Percentiles rank a stretch among this genome's conserved stretches.
These are phyloP conservation scores for Saposhnikovia divaricata DNA, from an alignment of 129 eudicot genomes.

Conservation along the genomic window DNA sequence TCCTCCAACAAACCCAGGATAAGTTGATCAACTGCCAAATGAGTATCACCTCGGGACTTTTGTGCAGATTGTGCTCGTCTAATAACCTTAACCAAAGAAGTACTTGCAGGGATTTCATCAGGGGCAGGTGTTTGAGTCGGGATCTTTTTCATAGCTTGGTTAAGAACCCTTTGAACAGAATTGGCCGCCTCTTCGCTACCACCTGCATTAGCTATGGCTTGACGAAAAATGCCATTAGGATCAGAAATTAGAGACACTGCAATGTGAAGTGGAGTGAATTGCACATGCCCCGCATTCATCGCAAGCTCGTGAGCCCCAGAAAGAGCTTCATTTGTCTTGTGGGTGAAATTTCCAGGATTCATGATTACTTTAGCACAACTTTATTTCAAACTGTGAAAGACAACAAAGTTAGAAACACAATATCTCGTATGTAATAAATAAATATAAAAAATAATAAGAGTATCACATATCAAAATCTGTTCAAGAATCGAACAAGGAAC, in stretches of 20 bases:
- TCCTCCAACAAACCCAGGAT: conserved; percentile 82
- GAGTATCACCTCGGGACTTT: conserved; percentile 72
- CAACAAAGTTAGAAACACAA: neutral
- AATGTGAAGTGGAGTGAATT: conserved; percentile 73
- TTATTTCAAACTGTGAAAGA: conserved; percentile 9
- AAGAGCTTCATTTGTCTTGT: conserved; percentile 84
- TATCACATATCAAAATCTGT: neutral
- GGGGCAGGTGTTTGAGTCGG: conserved; percentile 95
- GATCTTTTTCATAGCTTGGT: conserved; percentile 61
- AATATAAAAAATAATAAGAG: too few relatives aligned
- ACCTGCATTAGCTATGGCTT: conserved; percentile 61
- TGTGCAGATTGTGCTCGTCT: conserved; percentile 68
- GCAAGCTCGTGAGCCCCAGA: conserved; percentile 75
- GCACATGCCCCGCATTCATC: conserved; percentile 67
- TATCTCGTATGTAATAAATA: too few relatives aligned
- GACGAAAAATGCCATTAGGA: conserved; percentile 60
- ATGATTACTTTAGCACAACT: conserved; percentile 16
- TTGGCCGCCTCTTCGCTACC: conserved; percentile 76
- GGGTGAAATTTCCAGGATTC: conserved; percentile 91
- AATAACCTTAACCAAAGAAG: conserved; percentile 48
- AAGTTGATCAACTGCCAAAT: conserved; percentile 83
- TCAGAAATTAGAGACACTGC: conserved; percentile 51
- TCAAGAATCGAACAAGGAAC: too few relatives aligned
- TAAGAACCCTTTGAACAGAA: conserved; percentile 64
- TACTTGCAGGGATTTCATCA: conserved; percentile 76